These are phyloP conservation scores for Trypanosoma congolense DNA, from an alignment of 208 protist species.

Conservation along the genomic window DNA sequence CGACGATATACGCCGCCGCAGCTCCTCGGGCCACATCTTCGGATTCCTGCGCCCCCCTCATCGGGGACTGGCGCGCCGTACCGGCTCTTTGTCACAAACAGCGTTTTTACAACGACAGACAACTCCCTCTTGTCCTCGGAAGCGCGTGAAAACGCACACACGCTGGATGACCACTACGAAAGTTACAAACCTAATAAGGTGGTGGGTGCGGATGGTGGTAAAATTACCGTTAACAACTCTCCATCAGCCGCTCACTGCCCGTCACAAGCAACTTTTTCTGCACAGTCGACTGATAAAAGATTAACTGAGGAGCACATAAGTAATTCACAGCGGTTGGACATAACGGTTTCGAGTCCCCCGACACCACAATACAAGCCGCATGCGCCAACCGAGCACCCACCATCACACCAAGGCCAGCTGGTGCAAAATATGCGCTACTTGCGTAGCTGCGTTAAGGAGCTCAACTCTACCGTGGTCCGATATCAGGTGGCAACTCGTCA, in stretches of 20 bases:
- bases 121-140: not conserved
- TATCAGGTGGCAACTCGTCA: constrained; percentile 38
- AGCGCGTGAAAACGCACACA: not conserved
- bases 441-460: constrained; percentile 22
- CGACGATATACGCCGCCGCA: constrained; percentile 19
- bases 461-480: constrained; percentile 47
- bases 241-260: not conserved
- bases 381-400: constrained; percentile 1
- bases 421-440: constrained; percentile 20
- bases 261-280: not conserved
- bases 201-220: not conserved
- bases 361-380: constrained; percentile 1
- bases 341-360: constrained; percentile 7
- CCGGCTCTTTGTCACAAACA: not conserved
- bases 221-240: not conserved
- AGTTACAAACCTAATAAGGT: too few relatives aligned
- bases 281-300: not conserved
- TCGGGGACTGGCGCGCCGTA: not conserved
- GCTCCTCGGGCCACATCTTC: constrained; percentile 1
- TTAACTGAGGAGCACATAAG: too few relatives aligned
- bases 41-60: not conserved
- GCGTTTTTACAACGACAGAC: not conserved
- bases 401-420: constrained; percentile 10
- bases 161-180: too few relatives aligned
- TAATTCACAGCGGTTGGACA: too few relatives aligned